Conservation (phyloP, 352 stramenopile species). For the Globisporangium cylindrosporum region DNA sequence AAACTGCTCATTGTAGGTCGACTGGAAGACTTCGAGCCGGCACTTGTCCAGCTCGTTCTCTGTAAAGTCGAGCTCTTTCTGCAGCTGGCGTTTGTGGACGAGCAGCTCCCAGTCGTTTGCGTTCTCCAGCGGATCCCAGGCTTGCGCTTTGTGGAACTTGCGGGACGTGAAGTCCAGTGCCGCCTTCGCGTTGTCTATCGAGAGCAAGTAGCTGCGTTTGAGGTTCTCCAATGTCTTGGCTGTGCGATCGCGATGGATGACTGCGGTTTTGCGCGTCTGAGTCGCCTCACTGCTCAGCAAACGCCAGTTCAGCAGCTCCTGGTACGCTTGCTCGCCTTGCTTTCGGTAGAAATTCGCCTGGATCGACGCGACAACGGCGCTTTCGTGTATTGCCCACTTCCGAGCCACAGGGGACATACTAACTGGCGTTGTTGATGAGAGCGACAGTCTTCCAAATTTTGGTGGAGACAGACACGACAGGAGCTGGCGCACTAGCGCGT, state of each 20-base stretch:
- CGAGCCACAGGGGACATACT: constrained; percentile 11
- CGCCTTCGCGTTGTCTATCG: constrained; percentile 35
- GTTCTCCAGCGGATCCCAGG: constrained; percentile 80
- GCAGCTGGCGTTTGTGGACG: constrained; percentile 54
- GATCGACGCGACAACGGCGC: constrained; percentile 15
- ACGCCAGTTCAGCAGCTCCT: constrained; percentile 37
- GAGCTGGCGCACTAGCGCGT: constrained; percentile 42
- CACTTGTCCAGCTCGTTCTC: constrained; percentile 40
- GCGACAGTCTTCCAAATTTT: constrained; percentile 3
- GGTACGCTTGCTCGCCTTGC: constrained; percentile 18
- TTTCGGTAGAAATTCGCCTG: constrained; percentile 26
- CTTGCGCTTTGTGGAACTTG: constrained; percentile 55
- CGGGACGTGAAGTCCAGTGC: constrained; percentile 55
- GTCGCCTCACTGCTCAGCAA: constrained; percentile 36
- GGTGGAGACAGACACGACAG: constrained; percentile 16
- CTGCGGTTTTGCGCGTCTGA: constrained; percentile 33
- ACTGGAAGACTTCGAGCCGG: constrained; percentile 58
- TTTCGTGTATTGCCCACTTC: constrained; percentile 20
- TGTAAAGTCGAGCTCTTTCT: constrained; percentile 34
- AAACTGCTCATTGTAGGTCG: constrained; percentile 56
- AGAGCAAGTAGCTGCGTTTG: constrained; percentile 19
- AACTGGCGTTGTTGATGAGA: constrained; percentile 5
- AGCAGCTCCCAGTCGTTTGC: constrained; percentile 73
- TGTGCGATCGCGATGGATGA: constrained; percentile 26
- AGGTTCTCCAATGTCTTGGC: constrained; percentile 21